phyloP scores from a whole-genome alignment of 352 stramenopile species.

The Hyaloperonospora arabidopsidis region DNA sequence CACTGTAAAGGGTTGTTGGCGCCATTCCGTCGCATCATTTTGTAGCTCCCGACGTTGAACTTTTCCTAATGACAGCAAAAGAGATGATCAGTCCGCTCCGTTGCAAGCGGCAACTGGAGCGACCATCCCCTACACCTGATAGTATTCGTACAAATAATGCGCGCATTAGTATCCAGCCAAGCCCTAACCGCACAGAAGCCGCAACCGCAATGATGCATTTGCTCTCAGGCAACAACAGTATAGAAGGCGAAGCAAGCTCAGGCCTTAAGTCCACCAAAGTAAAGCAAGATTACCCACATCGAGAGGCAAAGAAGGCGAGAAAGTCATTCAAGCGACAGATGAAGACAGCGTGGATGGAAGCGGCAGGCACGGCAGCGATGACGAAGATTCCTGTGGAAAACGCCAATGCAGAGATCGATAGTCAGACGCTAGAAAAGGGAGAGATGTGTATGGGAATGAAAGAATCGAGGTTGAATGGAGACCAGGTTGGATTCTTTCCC shows the following conservation, averaged over 20 bases:
- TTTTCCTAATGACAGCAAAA: constrained; percentile 24
- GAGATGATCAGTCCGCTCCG: constrained; percentile 42
- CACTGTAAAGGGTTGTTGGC: neutral
- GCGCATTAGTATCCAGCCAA: constrained; percentile 46
- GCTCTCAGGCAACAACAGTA: constrained; percentile 25
- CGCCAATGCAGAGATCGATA: neutral
- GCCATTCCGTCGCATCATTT: neutral
- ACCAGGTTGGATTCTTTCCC: constrained; percentile 48
- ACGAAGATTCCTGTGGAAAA: constrained; percentile 10
- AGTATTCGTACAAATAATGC: constrained; percentile 7
- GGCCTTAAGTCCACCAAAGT: constrained; percentile 26
- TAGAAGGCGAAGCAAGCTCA: constrained; percentile 12
- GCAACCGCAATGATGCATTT: constrained; percentile 76
- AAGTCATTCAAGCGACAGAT: constrained; percentile 29
- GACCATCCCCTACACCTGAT: constrained; percentile 21
- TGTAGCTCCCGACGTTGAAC: constrained; percentile 9
- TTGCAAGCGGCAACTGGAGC: constrained; percentile 7
- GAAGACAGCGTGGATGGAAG: constrained; percentile 27
- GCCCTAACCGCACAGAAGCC: constrained; percentile 69
- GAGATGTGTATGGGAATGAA: constrained; percentile 27
- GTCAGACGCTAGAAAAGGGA: constrained; percentile 9
- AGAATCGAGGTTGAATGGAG: constrained; percentile 15
- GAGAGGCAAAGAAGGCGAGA: constrained; percentile 45
- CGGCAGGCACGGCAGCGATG: neutral
- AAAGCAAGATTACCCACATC: constrained; percentile 61